Percentiles rank a stretch among this genome's conserved stretches.
Evolutionary conservation across 2,329 filamentous ascomycete species (phyloP).

Genomic region (Xylaria sp.): DNA sequence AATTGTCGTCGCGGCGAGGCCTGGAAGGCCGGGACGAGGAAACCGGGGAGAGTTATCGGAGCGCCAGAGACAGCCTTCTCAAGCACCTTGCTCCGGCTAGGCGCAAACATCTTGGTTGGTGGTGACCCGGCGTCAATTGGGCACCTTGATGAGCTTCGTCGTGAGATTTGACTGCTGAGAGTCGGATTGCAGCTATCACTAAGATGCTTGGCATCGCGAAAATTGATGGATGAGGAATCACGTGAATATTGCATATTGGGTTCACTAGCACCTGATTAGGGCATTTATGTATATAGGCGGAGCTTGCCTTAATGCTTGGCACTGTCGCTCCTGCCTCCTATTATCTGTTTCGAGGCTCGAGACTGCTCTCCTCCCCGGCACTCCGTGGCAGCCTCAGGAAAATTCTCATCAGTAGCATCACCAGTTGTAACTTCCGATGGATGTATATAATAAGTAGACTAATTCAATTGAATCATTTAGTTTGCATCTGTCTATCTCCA

Average conservation of each 20-base stretch:
- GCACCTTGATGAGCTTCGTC: constrained; percentile 28
- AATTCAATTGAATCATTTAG: neutral
- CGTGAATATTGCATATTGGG: constrained; percentile 32
- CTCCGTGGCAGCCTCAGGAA: neutral
- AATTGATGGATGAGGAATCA: constrained; percentile 34
- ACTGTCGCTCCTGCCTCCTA: neutral
- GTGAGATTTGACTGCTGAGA: constrained; percentile 24
- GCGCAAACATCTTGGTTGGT: constrained; percentile 68
- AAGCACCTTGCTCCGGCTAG: constrained; percentile 69
- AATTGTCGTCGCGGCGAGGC: constrained; percentile 65
- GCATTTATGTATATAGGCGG: constrained; percentile 8
- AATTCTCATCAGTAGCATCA: neutral
- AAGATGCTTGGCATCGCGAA: constrained; percentile 42
- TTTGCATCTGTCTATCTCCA: neutral
- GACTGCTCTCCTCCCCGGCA: neutral
- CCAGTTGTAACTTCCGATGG: neutral
- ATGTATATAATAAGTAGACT: constrained; percentile 15
- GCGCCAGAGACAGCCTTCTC: constrained; percentile 63
- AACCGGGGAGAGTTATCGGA: constrained; percentile 70
- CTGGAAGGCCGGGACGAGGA: constrained; percentile 79
- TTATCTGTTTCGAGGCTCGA: too few species aligned
- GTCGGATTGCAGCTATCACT: constrained; percentile 24
- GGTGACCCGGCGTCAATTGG: constrained; percentile 38
- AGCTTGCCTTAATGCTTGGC: neutral
- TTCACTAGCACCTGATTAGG: neutral